Evolutionary conservation across 2,329 filamentous ascomycete genomes (phyloP).

Genomic region (Colletotrichum navitas): DNA sequence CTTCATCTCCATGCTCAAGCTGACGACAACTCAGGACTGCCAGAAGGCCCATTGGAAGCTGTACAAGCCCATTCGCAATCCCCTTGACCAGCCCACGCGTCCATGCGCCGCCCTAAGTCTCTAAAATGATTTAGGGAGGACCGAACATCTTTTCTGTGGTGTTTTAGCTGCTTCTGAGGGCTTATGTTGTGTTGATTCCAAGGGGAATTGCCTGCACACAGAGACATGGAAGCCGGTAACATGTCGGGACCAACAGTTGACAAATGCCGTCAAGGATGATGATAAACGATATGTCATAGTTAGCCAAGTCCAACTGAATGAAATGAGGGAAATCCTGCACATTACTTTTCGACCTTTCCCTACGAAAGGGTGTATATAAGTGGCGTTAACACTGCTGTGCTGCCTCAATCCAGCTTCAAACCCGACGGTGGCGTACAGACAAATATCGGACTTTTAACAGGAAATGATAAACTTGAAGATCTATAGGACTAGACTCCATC

Average conservation of each 20-base stretch:
- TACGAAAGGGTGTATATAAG: too few species aligned
- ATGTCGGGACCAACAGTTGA: not conserved
- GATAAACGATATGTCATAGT: too few species aligned
- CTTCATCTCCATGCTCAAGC: not conserved
- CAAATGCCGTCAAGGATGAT: not conserved
- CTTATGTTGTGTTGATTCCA: too few species aligned
- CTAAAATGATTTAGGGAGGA: too few species aligned
- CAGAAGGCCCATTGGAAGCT: conserved; percentile 16
- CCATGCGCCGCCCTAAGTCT: not conserved
- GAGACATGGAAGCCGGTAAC: too few species aligned
- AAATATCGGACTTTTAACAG: too few species aligned
- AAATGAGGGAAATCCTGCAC: not conserved
- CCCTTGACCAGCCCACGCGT: not conserved
- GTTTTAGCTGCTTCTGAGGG: not conserved
- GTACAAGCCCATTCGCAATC: conserved; percentile 9
- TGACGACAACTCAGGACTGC: conserved; percentile 5
- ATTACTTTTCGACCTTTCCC: not conserved
- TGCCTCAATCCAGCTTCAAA: too few species aligned
- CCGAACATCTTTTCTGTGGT: not conserved
- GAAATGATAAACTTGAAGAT: too few species aligned
- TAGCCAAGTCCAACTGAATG: not conserved
- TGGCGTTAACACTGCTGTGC: not conserved
- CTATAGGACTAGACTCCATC: too few species aligned
- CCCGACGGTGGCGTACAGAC: too few species aligned
- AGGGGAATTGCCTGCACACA: too few species aligned